Evolutionary conservation across 2,329 filamentous ascomycete genomes (phyloP), one percentile per base, ranked within the genome.

Genomic region (Monilinia polystroma): DNA sequence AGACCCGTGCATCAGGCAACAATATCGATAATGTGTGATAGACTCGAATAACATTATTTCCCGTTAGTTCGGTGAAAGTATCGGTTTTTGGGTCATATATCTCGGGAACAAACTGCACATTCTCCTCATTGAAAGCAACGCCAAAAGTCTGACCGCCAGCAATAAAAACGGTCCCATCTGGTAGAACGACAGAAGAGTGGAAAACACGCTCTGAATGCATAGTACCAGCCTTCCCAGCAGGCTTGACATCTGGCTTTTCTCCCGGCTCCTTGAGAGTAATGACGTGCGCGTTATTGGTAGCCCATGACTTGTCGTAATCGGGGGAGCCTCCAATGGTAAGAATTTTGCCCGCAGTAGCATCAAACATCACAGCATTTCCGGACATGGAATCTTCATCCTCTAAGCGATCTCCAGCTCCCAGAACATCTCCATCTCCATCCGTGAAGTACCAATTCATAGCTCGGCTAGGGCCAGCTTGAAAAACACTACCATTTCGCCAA

Each of bases 361-460:
- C 57, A 60, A 60, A 60, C 57, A 60, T 60, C 20, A 60, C 43
- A 23, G 57, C 57, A 8, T 60, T 60, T 18, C 57, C 57, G n/a
- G 57, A 60, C 57, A 60, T 60, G 3, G 57, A 60, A 49, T 60
- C 57, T 23, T 35, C 43, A 18, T 60, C 57, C 1, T 49, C 11
- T 23, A 60, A 7, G 29, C 57, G 57, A 60, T 49, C 8, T 7
- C 57, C 57, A 35, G 43, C 57, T n/a, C 12, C 12, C 14, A 35
- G 18, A 23, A 60, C 57, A 60, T 43, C 49, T 1, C 57, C 57
- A 35, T 60, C 26, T 49, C 29, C 29, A 10, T 60, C 43, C 7
- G 57, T 60, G 38, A 60, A 60, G 43, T 60, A 60, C 57, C 57
- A 60, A 18, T 60, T 60, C 57, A 60, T 60, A 11, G 57, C 57